These are phyloP conservation scores for Neonectria punicea DNA, from an alignment of 2,329 filamentous ascomycete species.

Conservation along the genomic window DNA sequence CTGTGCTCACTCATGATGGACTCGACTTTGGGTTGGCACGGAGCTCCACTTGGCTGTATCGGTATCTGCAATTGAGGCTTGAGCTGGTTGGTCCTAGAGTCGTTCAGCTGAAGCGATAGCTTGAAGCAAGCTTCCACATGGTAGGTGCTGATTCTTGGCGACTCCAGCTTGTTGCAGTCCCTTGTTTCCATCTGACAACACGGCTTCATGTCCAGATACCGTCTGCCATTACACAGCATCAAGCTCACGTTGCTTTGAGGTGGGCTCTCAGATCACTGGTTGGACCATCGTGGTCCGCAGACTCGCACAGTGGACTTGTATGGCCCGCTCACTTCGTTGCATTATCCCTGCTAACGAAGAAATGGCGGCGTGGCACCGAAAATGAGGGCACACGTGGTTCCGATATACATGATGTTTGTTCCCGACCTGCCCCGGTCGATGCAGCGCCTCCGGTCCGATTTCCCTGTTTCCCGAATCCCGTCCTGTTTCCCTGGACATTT, in stretches of 20 bases:
- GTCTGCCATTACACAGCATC: slow-evolving; percentile 2
- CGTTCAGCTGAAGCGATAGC: not conserved
- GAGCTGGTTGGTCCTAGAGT: not conserved
- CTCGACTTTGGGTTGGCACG: not conserved
- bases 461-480: slow-evolving; percentile 6
- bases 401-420: slow-evolving; percentile 18
- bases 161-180: not conserved
- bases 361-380: slow-evolving; percentile 5
- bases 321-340: slow-evolving; percentile 5
- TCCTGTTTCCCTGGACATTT: slow-evolving; percentile 1
- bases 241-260: not conserved
- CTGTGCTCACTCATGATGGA: not conserved
- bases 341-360: slow-evolving; percentile 16
- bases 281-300: not conserved
- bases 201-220: not conserved
- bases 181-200: not conserved
- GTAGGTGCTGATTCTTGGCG: not conserved
- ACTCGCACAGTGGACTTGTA: not conserved
- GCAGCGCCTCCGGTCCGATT: slow-evolving; percentile 13
- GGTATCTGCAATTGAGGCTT: not conserved
- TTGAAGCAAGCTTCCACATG: not conserved
- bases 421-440: slow-evolving; percentile 16
- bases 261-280: not conserved
- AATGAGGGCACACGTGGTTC: slow-evolving; percentile 4
- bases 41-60: not conserved